Evolutionary conservation across 345 rosid species (phyloP).

Genomic region (Anacardium occidentale): DNA sequence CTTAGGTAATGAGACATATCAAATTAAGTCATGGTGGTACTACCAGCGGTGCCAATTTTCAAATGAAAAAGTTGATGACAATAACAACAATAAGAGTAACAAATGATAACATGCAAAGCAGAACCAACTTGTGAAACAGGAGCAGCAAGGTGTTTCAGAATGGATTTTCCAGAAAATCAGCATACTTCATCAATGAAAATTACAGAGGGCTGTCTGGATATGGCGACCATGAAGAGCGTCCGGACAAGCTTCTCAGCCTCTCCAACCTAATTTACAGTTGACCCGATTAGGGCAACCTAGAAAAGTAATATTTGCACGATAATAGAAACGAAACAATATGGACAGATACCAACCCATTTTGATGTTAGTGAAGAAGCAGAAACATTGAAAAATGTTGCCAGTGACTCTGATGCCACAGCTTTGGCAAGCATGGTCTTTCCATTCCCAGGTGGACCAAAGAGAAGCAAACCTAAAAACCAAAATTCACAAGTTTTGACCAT

Average conservation of each 20-base stretch:
- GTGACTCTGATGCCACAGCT: conserved; percentile 96
- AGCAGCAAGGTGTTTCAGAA: conserved; percentile 6
- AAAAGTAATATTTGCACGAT: conserved; percentile 1
- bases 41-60: neutral
- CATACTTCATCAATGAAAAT: conserved; percentile 95
- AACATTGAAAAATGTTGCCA: conserved; percentile 93
- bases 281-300: conserved; percentile 7
- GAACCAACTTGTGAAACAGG: conserved; percentile 16
- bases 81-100: neutral
- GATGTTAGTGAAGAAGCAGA: conserved; percentile 95
- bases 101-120: neutral
- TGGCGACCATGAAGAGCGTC: conserved; percentile 85
- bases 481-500: conserved; percentile 8
- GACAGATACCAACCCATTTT: conserved; percentile 68
- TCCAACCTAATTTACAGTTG: conserved; percentile 62
- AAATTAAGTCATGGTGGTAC: conserved; percentile 11
- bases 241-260: conserved; percentile 97
- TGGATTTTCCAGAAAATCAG: conserved; percentile 8
- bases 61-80: neutral
- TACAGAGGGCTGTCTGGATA: conserved; percentile 89
- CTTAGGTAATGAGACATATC: neutral
- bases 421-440: conserved; percentile 99
- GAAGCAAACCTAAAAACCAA: conserved; percentile 69
- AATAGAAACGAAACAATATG: neutral
- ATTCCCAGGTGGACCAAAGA: conserved; percentile 98